These are phyloP conservation scores for Microthyrium microscopicum DNA, from an alignment of 2,329 filamentous ascomycete species.

Conservation along the genomic window DNA sequence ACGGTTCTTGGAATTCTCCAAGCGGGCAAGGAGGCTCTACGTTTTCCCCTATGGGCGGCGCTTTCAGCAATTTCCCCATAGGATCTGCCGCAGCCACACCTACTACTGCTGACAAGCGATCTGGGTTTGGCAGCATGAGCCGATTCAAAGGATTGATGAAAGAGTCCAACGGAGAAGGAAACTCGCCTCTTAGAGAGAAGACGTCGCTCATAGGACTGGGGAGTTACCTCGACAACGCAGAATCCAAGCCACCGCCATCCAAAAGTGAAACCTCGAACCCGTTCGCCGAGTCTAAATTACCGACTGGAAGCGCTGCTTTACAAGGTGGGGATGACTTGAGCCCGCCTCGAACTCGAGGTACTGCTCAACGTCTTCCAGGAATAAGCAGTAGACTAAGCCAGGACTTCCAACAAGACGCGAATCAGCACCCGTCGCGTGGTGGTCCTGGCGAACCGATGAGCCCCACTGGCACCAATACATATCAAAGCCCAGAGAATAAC, in stretches of 20 bases:
- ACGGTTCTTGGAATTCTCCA: constrained; percentile 42
- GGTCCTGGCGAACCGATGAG: constrained; percentile 58
- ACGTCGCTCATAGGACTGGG: constrained; percentile 17
- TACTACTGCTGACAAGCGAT: constrained; percentile 52
- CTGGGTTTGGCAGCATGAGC: constrained; percentile 51
- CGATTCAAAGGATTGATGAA: constrained; percentile 78
- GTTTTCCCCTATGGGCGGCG: constrained; percentile 60
- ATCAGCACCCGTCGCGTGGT: constrained; percentile 24
- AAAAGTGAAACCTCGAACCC: constrained; percentile 54
- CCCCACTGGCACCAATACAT: constrained; percentile 91
- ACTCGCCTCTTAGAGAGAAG: constrained; percentile 35
- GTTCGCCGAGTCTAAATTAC: constrained; percentile 46
- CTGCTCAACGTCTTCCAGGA: constrained; percentile 28
- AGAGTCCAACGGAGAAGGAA: constrained; percentile 48
- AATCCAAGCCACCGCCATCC: constrained; percentile 31
- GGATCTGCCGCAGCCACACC: constrained; percentile 34
- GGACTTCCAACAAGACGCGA: constrained; percentile 39
- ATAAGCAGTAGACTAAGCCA: constrained; percentile 40
- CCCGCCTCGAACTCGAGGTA: constrained; percentile 28
- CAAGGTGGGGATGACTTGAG: constrained; percentile 59
- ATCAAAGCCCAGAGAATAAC: constrained; percentile 73
- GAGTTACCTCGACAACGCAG: constrained; percentile 31
- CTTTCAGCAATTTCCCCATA: constrained; percentile 82
- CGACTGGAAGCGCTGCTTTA: constrained; percentile 54
- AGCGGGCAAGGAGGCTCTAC: constrained; percentile 39